Conservation (phyloP, 1,284 basidiomycete species). For the Gomphus bonarii region DNA sequence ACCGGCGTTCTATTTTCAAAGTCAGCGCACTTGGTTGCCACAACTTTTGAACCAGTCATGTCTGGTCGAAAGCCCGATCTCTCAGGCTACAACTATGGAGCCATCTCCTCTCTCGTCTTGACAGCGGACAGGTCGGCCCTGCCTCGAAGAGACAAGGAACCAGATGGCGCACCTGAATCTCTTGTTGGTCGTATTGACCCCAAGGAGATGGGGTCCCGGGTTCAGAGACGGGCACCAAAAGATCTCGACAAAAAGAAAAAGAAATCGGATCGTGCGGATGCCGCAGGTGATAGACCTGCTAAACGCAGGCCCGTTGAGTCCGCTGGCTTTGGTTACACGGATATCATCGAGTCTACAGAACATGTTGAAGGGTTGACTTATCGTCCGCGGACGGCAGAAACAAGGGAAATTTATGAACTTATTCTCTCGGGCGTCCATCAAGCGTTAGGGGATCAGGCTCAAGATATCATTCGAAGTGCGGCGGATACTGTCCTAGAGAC, state of each 20-base stretch:
- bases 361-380: constrained; percentile 91
- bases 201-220: constrained; percentile 90
- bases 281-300: constrained; percentile 41
- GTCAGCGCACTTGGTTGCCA: not conserved
- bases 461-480: constrained; percentile 91
- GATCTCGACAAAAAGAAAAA: constrained; percentile 95
- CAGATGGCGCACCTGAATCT: constrained; percentile 91
- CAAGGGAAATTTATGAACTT: constrained; percentile 89
- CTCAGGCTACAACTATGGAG: constrained; percentile 84
- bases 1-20: not conserved
- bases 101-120: constrained; percentile 80
- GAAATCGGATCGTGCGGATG: constrained; percentile 46
- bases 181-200: constrained; percentile 87
- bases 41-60: not conserved
- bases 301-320: constrained; percentile 46
- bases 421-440: constrained; percentile 80
- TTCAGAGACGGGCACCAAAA: constrained; percentile 74
- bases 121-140: constrained; percentile 70
- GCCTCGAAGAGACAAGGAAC: constrained; percentile 83
- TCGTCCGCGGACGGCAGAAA: constrained; percentile 88
- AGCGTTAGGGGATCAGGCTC: constrained; percentile 87
- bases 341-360: constrained; percentile 89
- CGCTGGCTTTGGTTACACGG: constrained; percentile 66
- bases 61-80: constrained; percentile 51
- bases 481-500: constrained; percentile 86